Percentiles rank a stretch among this genome's conserved stretches.
phyloP scores from a whole-genome alignment of 257 asterid species.

The Oldenlandia corymbosa region DNA sequence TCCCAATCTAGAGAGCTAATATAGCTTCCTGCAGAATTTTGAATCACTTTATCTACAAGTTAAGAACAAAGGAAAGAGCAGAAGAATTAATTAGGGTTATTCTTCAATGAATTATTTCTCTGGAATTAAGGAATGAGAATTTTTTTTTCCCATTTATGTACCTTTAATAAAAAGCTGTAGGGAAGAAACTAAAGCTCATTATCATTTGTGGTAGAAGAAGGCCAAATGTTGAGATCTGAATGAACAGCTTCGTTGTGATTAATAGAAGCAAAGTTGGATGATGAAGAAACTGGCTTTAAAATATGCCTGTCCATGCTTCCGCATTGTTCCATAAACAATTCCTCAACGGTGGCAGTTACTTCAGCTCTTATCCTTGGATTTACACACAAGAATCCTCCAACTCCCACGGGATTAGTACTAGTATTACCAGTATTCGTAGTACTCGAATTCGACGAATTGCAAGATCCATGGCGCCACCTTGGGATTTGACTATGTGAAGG shows the following conservation, averaged over 20 bases:
- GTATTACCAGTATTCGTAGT: background rate
- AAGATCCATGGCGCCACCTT: slow-evolving; percentile 3
- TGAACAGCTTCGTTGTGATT: background rate
- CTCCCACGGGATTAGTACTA: background rate
- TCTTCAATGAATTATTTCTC: no score
- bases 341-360: slow-evolving; percentile 3
- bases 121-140: no score
- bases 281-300: slow-evolving; percentile 23
- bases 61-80: no score
- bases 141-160: no score
- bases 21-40: no score
- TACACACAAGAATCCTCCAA: slow-evolving; percentile 7
- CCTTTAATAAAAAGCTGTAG: no score
- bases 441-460: slow-evolving; percentile 15
- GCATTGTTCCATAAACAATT: slow-evolving; percentile 27
- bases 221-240: slow-evolving; percentile 5
- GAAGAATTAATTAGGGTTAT: no score
- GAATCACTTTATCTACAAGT: no score
- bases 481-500: slow-evolving; percentile 9
- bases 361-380: background rate
- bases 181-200: slow-evolving; percentile 36
- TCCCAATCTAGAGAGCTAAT: no score
- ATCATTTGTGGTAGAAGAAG: slow-evolving; percentile 10
- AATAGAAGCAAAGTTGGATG: no score
- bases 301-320: slow-evolving; percentile 25